phyloP scores from a whole-genome alignment of 192 early-diverging fungal genomes.

The Geosiphon pyriformis region DNA sequence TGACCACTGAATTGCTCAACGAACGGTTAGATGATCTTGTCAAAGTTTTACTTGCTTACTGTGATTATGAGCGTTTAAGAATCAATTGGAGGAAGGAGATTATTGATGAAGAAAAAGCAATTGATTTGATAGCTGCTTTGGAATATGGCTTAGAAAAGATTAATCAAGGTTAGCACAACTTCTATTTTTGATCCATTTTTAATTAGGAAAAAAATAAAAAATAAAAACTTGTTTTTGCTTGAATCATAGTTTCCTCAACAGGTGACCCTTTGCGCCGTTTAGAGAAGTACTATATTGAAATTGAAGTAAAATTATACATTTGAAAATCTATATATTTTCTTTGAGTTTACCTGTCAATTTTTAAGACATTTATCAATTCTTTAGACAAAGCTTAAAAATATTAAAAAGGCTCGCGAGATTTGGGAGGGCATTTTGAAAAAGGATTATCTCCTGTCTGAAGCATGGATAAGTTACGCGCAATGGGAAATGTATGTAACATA shows the following conservation, averaged over 20 bases:
- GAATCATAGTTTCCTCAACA: constrained; percentile 23
- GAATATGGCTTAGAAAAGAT: constrained; percentile 26
- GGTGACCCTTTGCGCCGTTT: constrained; percentile 40
- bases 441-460: constrained; percentile 30
- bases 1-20: constrained; percentile 19
- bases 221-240: background rate
- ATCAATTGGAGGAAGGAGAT: constrained; percentile 23
- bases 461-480: constrained; percentile 33
- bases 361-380: background rate
- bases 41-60: constrained; percentile 30
- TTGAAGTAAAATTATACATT: constrained; percentile 24
- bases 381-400: constrained; percentile 26
- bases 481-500: constrained; percentile 29
- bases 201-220: background rate
- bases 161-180: constrained; percentile 30
- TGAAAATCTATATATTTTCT: constrained; percentile 2
- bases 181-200: background rate
- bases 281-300: constrained; percentile 34
- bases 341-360: background rate
- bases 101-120: constrained; percentile 22
- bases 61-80: constrained; percentile 34
- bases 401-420: constrained; percentile 27
- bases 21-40: constrained; percentile 35
- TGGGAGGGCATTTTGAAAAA: constrained; percentile 34
- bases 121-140: constrained; percentile 25